phyloP scores from a whole-genome alignment of 2,329 filamentous ascomycete species.

The Diaporthe velutina region DNA sequence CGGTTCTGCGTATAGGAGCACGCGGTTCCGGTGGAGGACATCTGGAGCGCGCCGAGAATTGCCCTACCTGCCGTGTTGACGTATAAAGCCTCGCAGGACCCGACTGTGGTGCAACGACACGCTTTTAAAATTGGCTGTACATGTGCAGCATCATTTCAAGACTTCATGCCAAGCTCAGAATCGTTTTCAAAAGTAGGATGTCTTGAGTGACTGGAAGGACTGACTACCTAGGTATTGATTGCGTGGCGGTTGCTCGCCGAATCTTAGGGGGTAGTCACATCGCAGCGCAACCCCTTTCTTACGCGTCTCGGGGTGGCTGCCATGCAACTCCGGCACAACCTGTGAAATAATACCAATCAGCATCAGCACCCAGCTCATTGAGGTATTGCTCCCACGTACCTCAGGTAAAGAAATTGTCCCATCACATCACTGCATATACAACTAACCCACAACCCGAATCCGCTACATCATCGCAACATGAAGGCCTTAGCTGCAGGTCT shows the following conservation, averaged over 20 bases:
- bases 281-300: constrained; percentile 1
- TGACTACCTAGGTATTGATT: neutral
- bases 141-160: neutral
- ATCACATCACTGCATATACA: neutral
- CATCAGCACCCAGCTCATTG: neutral
- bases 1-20: neutral
- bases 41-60: neutral
- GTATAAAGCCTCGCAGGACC: neutral
- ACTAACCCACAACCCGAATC: neutral
- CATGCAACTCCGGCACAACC: neutral
- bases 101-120: neutral
- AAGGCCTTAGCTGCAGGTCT: constrained; percentile 1
- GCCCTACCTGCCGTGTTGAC: neutral
- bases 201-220: neutral
- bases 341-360: neutral
- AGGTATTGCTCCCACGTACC: neutral
- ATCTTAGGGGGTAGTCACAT: neutral
- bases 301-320: neutral
- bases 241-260: neutral
- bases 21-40: neutral
- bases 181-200: too few species aligned
- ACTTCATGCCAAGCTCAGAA: too few species aligned
- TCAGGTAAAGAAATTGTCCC: neutral
- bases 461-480: neutral
- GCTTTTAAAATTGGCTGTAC: neutral